Percentiles rank a stretch among this genome's conserved stretches.
phyloP scores from a whole-genome alignment of 148 eudicot species.

The Rheum nobile region DNA sequence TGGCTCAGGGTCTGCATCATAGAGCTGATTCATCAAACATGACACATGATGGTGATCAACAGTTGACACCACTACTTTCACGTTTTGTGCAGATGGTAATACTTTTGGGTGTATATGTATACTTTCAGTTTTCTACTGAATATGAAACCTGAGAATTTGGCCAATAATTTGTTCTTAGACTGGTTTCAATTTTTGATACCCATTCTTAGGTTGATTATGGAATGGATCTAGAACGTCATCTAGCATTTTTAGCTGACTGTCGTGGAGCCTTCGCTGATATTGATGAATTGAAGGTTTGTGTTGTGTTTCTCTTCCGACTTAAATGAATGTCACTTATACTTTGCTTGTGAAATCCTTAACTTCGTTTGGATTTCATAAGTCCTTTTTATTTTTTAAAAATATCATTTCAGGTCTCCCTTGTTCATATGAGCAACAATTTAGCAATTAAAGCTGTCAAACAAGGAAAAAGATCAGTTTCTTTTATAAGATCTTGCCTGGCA shows the following conservation, averaged over 20 bases:
- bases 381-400: background rate
- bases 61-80: constrained; percentile 32
- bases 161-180: background rate
- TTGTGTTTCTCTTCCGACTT: background rate
- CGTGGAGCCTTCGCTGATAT: constrained; percentile 56
- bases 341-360: background rate
- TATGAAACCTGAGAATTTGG: background rate
- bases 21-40: constrained; percentile 29
- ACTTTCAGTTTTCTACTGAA: background rate
- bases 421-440: constrained; percentile 49
- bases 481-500: constrained; percentile 59
- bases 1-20: constrained; percentile 54
- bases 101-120: background rate
- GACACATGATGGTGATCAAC: constrained; percentile 42
- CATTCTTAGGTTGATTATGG: constrained; percentile 57
- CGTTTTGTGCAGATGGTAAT: constrained; percentile 57
- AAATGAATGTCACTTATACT: background rate
- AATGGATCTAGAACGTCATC: constrained; percentile 35
- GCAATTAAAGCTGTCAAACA: constrained; percentile 35
- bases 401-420: constrained; percentile 54
- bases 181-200: background rate
- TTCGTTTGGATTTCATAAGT: too few species aligned
- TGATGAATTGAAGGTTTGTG: constrained; percentile 49
- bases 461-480: constrained; percentile 24
- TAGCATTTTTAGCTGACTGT: constrained; percentile 52